phyloP scores from a whole-genome alignment of 129 eudicot genomes.

The Chrysanthemum seticuspe region DNA sequence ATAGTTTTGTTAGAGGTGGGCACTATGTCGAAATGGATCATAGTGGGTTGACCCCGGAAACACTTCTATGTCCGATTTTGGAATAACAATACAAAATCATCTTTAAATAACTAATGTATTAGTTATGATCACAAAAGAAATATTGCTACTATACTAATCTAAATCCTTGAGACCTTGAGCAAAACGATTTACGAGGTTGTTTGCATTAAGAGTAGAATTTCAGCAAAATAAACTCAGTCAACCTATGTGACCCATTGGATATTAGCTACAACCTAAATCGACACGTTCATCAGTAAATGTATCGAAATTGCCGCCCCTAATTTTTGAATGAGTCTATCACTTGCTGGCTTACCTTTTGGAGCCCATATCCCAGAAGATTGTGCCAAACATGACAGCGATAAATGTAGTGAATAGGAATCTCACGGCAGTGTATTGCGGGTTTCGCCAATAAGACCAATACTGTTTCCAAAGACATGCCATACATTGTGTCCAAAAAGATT shows the following conservation, averaged over 20 bases:
- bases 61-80: background rate
- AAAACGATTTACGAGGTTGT: background rate
- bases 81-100: background rate
- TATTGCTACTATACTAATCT: background rate
- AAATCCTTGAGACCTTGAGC: background rate
- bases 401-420: conserved; percentile 69
- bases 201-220: background rate
- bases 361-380: conserved; percentile 86
- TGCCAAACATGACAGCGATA: conserved; percentile 69
- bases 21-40: too few species aligned
- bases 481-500: conserved; percentile 61
- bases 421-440: conserved; percentile 82
- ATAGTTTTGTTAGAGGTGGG: background rate
- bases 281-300: background rate
- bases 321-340: too few species aligned
- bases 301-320: too few species aligned
- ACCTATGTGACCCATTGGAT: background rate
- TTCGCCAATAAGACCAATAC: conserved; percentile 82
- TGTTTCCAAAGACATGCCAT: conserved; percentile 90
- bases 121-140: background rate
- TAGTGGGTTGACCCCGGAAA: background rate
- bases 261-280: background rate
- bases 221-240: background rate
- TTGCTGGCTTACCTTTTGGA: conserved; percentile 42
- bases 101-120: background rate